Conservation (phyloP, 306 rosid species). For the Boehmeria nivea region DNA sequence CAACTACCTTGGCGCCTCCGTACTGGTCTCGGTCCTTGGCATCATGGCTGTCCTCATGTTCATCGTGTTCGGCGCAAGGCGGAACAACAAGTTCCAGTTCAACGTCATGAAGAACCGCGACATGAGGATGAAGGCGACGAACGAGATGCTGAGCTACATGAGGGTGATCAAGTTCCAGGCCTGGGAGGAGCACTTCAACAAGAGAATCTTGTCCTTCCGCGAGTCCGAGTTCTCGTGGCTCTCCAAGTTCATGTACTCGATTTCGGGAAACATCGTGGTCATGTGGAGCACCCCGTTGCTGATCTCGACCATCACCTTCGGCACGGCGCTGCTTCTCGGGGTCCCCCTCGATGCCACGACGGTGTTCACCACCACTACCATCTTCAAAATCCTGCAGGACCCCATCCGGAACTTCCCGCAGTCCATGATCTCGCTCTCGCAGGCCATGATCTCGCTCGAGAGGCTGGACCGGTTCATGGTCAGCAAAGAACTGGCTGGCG, state of each 20-base stretch:
- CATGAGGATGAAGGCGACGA: constrained; percentile 87
- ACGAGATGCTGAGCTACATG: constrained; percentile 94
- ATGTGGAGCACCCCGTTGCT: constrained; percentile 72
- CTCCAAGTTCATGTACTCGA: constrained; percentile 68
- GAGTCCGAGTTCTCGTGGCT: constrained; percentile 70
- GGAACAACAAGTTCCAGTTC: constrained; percentile 56
- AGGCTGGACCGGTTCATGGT: constrained; percentile 76
- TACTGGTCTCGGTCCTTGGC: constrained; percentile 48
- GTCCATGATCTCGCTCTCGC: constrained; percentile 81
- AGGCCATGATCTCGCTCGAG: constrained; percentile 82
- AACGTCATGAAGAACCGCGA: constrained; percentile 78
- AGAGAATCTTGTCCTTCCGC: constrained; percentile 55
- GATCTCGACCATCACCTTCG: constrained; percentile 74
- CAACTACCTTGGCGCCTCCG: constrained; percentile 49
- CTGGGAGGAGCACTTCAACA: constrained; percentile 88
- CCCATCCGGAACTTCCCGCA: constrained; percentile 94
- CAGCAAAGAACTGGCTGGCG: constrained; percentile 54
- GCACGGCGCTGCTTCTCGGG: constrained; percentile 57
- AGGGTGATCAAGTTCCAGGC: constrained; percentile 97
- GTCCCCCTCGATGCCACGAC: constrained; percentile 80
- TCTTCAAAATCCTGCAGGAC: constrained; percentile 80
- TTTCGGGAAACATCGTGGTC: constrained; percentile 47
- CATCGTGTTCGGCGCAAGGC: constrained; percentile 30
- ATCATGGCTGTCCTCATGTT: constrained; percentile 41
- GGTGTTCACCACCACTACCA: constrained; percentile 83